Evolutionary conservation across 306 rosid genomes (phyloP), one percentile per base, ranked within the genome.

Genomic region (Comarum palustre): DNA sequence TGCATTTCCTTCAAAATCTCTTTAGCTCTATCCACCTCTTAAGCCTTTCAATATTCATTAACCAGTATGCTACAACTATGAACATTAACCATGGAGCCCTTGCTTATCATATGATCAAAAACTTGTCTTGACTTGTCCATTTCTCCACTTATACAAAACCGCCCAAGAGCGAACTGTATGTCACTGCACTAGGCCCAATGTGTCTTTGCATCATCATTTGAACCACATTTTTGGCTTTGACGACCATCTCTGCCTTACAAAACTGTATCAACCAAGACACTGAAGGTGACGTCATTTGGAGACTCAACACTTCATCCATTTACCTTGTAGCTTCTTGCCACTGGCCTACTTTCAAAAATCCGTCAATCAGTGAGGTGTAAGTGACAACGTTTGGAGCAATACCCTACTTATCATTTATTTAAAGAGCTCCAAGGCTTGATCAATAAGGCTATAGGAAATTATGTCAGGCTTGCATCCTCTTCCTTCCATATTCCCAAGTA

Each of bases 81-180:
- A 51, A 0, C 12, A n/a, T 51, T 6, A 19, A 51, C 58, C 58
- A 51, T 19, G 25, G 1, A 7, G 13, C 58, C 58, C 58, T 19
- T 51, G 58, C 12, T n/a, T 6, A 51, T n/a, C 58, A 19, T 51
- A 5, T 16, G 54, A 16, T 17, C 54, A 48, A 48, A 48, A 6
- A 48, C 61, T 31, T 61, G 6, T 73, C 32, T 32, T 1, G 69
- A 61, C 8, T n/a, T 4, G 1, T 59, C 69, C 55, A 73, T 60
- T 51, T 45, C 59, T 29, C 38, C 43, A 10, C 14, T 60, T 32
- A 61, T n/a, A 46, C 77, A 73, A 34, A 46, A n/a, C 57, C 36
- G 9, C 61, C 58, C 45, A 60, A 45, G 7, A 60, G 38, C 1
- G 57, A 42, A 45, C 15, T 45, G 19, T 73, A 61, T 10, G 77